Evolutionary conservation across 768 basidiomycete species (phyloP).

Genomic region (Tylopilus sp.): DNA sequence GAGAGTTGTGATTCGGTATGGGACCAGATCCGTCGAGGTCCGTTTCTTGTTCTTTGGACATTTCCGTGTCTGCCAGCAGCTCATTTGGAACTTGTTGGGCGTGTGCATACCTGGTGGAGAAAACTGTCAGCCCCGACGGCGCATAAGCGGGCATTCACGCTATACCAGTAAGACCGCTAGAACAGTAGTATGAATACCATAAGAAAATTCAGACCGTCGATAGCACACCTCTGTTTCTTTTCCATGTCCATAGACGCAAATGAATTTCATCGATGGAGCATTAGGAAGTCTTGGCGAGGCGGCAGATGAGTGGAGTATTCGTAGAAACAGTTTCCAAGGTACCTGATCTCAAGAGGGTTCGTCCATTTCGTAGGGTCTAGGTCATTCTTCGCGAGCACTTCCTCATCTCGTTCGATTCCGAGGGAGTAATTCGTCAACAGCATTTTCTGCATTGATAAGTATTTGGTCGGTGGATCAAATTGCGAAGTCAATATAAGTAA

Average conservation of each 20-base stretch:
- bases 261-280: constrained; percentile 90
- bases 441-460: constrained; percentile 53
- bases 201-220: constrained; percentile 2
- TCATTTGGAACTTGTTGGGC: constrained; percentile 69
- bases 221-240: constrained; percentile 84
- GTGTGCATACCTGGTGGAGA: constrained; percentile 58
- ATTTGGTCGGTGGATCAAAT: neutral
- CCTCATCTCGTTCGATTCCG: constrained; percentile 78
- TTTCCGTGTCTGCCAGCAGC: constrained; percentile 40
- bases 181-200: constrained; percentile 1
- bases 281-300: constrained; percentile 59
- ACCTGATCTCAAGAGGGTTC: constrained; percentile 85
- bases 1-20: constrained; percentile 51
- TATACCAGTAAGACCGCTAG: constrained; percentile 82
- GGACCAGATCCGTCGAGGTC: constrained; percentile 42
- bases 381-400: constrained; percentile 60
- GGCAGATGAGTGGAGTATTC: neutral
- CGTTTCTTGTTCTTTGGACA: constrained; percentile 43
- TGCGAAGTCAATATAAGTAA: constrained; percentile 1
- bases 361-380: constrained; percentile 83
- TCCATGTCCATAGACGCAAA: constrained; percentile 92
- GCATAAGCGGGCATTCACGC: constrained; percentile 3
- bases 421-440: constrained; percentile 80
- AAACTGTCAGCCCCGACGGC: neutral
- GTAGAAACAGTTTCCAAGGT: neutral